Conservation (phyloP, 1,139 yeast genomes). For the Pichia sp. region DNA sequence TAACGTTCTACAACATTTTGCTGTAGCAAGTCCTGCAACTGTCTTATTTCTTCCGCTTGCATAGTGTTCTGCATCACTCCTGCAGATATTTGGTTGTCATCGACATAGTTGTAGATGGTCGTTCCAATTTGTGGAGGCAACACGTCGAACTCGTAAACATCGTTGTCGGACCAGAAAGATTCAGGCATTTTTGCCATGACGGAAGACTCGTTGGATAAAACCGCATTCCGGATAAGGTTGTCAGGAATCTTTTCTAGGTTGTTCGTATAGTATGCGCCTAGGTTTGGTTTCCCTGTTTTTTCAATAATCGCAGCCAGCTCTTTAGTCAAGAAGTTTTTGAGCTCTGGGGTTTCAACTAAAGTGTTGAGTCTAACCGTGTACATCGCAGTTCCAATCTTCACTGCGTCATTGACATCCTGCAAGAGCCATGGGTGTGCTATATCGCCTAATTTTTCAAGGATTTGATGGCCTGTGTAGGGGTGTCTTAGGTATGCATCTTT, state of each 20-base stretch:
- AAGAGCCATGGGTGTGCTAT: conserved; percentile 19
- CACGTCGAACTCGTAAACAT: conserved; percentile 64
- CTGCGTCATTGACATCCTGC: conserved; percentile 24
- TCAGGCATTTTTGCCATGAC: conserved; percentile 67
- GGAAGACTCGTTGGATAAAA: conserved; percentile 64
- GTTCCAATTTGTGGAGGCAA: conserved; percentile 54
- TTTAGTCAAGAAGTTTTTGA: conserved; percentile 44
- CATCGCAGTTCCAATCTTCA: conserved; percentile 43
- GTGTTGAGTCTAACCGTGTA: conserved; percentile 48
- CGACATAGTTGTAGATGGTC: conserved; percentile 37
- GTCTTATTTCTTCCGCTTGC: conserved; percentile 26
- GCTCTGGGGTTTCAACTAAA: conserved; percentile 46
- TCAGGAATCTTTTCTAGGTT: conserved; percentile 42
- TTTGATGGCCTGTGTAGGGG: conserved; percentile 54
- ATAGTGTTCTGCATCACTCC: conserved; percentile 25
- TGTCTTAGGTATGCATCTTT: conserved; percentile 49
- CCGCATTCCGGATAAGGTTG: conserved; percentile 61
- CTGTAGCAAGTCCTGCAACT: conserved; percentile 22
- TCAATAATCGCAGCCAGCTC: conserved; percentile 40
- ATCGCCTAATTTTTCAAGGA: conserved; percentile 41
- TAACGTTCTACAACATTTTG: conserved; percentile 16
- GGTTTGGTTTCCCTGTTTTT: conserved; percentile 20
- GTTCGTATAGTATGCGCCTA: conserved; percentile 18
- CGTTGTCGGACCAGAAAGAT: conserved; percentile 56
- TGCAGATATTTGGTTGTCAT: conserved; percentile 33